phyloP scores from a whole-genome alignment of 495 filamentous ascomycete genomes.

The Penicillium mononematosum region DNA sequence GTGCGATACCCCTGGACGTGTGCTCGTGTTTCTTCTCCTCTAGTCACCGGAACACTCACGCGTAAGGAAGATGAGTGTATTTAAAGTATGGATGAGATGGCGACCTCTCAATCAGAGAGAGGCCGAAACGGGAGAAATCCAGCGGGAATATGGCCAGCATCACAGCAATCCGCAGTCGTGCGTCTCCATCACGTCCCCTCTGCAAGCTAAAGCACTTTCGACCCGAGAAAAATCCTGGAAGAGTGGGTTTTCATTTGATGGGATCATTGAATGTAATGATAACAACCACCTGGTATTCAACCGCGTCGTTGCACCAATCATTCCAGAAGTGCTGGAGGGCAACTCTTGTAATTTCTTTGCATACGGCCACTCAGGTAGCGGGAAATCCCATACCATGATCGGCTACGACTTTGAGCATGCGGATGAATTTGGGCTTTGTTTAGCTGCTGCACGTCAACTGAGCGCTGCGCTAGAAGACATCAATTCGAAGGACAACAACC shows the following conservation, averaged over 20 bases:
- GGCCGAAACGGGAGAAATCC: constrained; percentile 2
- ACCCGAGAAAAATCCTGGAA: constrained; percentile 13
- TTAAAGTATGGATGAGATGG: constrained; percentile 11
- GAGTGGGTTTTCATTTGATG: constrained; percentile 10
- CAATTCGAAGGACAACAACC: constrained; percentile 5
- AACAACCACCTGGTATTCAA: constrained; percentile 10
- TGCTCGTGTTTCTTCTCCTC: neutral
- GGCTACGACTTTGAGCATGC: constrained; percentile 25
- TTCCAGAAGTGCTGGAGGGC: constrained; percentile 9
- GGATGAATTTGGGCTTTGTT: constrained; percentile 24
- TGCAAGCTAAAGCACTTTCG: neutral
- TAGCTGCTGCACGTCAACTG: constrained; percentile 23
- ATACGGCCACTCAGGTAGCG: constrained; percentile 32
- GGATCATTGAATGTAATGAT: constrained; percentile 13
- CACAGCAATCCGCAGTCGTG: neutral
- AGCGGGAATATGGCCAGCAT: constrained; percentile 1
- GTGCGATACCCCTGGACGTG: neutral
- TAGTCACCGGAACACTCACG: neutral
- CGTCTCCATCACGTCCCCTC: neutral
- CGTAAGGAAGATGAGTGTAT: neutral
- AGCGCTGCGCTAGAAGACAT: constrained; percentile 2
- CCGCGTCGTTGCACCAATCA: constrained; percentile 10
- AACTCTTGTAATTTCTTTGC: constrained; percentile 26
- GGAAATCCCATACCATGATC: constrained; percentile 30
- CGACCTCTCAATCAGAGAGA: neutral